Evolutionary conservation across 2,329 filamentous ascomycete genomes (phyloP).

Genomic region (Nigrospora oryzae): DNA sequence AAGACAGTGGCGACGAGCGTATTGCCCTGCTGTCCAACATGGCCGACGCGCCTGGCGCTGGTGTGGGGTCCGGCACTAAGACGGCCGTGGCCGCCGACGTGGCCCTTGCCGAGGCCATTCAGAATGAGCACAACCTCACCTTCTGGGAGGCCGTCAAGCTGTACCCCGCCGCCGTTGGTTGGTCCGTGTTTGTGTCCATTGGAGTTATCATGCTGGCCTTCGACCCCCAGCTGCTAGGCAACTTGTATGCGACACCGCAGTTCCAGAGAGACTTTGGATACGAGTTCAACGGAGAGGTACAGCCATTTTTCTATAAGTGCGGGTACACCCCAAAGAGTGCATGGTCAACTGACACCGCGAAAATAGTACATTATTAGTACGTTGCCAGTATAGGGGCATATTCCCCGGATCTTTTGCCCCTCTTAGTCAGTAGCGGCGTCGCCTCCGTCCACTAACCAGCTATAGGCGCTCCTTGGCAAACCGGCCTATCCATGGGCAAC

Average conservation of each 20-base stretch:
- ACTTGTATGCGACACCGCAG: slow-evolving; percentile 39
- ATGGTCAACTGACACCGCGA: no score
- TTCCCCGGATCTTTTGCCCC: background rate
- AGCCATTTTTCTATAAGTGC: slow-evolving; percentile 4
- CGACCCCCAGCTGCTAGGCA: slow-evolving; percentile 55
- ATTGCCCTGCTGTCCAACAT: no score
- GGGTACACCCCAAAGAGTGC: background rate
- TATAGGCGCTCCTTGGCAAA: slow-evolving; percentile 34
- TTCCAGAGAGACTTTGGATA: slow-evolving; percentile 24
- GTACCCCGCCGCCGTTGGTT: slow-evolving; percentile 38
- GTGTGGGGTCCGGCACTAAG: background rate
- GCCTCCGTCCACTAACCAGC: slow-evolving; percentile 3
- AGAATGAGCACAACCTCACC: slow-evolving; percentile 27
- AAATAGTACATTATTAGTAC: slow-evolving; percentile 23
- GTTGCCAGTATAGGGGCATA: background rate
- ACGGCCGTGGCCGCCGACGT: slow-evolving; percentile 8
- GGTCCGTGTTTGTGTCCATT: slow-evolving; percentile 51
- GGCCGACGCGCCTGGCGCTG: no score
- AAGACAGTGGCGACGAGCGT: no score
- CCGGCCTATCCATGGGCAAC: slow-evolving; percentile 40
- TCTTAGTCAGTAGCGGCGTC: background rate
- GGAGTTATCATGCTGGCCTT: slow-evolving; percentile 56
- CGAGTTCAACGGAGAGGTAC: slow-evolving; percentile 19
- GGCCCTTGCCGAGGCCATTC: slow-evolving; percentile 25
- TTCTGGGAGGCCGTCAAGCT: slow-evolving; percentile 31